Base-by-base conservation (phyloP, 352 stramenopile species). In the Phytophthora parvispora region DNA sequence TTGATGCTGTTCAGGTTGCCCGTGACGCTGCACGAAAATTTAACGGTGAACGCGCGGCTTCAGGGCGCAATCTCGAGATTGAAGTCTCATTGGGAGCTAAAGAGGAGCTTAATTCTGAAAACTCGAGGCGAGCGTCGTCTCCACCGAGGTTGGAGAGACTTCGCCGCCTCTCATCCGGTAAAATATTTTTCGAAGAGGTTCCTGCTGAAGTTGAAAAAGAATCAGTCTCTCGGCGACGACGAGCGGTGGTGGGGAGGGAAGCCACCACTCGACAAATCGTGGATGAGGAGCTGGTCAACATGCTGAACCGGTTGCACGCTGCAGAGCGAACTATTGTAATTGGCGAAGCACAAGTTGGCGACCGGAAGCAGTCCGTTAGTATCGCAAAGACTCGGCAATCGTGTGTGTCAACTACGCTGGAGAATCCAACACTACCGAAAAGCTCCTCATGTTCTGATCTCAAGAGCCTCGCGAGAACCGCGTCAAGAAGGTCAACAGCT, bases 261-360 rank as follows among this genome's bases (percentile, higher is more conserved):
- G 16, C 16, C 27, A 57, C 24, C 6, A 60, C 36, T 16, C 25
- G 32, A 25, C 47, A 64, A 27, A 58, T 65, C 20, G 51, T 68
- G 8, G 65, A 78, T 16, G 15, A 28, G 4, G 54, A 64, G 20
- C 42, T 72, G 4, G 60, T 60, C 3, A 58, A 8, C 18, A 67
- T 72, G 54, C 16, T 78, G n/a, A 49, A 52, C 18, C 54, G 42
- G n/a, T 20, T 72, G 29, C 60, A 65, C 16, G 40, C 59, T 42
- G 66, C 65, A n/a, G 70, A 78, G 28, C 56, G 70, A 52, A 67
- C 49, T 0, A 63, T 74, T 43, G 59, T 77, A 24, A 38, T 16
- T 2, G 55, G 69, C 1, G 64, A 73, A 60, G 34, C 38, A 3
- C 69, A 62, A 56, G 32, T 2, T 15, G 56, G 13, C 6, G 58